Conservation (phyloP, 2,329 filamentous ascomycete genomes). For the Colletotrichum sp. region DNA sequence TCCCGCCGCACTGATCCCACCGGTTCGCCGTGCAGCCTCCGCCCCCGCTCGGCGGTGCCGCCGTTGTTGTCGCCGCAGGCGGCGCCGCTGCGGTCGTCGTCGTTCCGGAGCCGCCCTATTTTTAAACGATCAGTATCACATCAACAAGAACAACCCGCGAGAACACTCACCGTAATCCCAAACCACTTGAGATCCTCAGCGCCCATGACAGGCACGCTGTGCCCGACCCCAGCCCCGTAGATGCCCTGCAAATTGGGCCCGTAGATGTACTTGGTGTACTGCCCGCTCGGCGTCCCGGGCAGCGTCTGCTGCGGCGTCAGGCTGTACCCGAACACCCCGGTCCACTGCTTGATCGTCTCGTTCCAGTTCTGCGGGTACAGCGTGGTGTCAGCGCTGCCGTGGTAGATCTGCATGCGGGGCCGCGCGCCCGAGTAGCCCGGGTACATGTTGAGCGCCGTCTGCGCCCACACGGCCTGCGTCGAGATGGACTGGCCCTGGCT, state of each 20-base stretch:
- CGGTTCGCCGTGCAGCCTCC: constrained; percentile 7
- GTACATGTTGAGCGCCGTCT: constrained; percentile 50
- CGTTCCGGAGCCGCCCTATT: constrained; percentile 8
- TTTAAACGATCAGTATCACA: too few species aligned
- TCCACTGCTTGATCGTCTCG: constrained; percentile 64
- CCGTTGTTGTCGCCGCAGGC: constrained; percentile 15
- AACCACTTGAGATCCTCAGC: constrained; percentile 30
- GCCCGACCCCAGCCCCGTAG: constrained; percentile 34
- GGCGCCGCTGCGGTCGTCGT: constrained; percentile 8
- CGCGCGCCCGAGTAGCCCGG: constrained; percentile 53
- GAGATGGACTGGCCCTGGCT: constrained; percentile 48
- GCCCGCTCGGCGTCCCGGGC: constrained; percentile 30
- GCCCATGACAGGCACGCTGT: constrained; percentile 35
- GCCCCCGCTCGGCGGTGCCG: background rate
- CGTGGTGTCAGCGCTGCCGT: constrained; percentile 56
- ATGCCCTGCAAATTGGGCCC: constrained; percentile 36
- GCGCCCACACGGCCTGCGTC: constrained; percentile 52
- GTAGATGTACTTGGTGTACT: constrained; percentile 36
- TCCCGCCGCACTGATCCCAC: constrained; percentile 25
- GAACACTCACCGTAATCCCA: constrained; percentile 11
- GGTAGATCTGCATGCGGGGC: constrained; percentile 63
- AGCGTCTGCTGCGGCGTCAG: constrained; percentile 29
- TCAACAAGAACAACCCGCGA: background rate
- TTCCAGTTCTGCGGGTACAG: constrained; percentile 59
- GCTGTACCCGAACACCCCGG: constrained; percentile 49